Base-by-base conservation (phyloP, 306 rosid species). In the Aeschynomene evenia region DNA sequence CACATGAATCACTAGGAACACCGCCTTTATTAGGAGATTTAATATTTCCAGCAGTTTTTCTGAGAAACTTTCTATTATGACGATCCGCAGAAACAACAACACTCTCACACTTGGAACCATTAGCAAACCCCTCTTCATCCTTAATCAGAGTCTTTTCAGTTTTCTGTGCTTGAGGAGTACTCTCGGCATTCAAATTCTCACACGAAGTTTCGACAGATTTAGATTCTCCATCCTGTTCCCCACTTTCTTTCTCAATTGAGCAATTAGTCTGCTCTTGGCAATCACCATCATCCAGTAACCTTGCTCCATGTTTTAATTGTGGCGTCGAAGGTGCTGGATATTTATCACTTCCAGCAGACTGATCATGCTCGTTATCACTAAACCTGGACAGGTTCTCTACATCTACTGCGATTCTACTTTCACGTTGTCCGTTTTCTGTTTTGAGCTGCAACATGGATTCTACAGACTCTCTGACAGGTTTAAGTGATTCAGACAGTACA, bases 311-410 rank as follows among this genome's bases (percentile, higher is more conserved):
- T 52, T 87, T 81, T 60, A 89, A 80, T 62, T 95, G 99, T 12
- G 97, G 99, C 36, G 95, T 95, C 29, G 97, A 95, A 63, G 99
- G 99, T 78, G 99, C 97, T 1, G 99, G 97, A 73, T 87, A 95
- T 85, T 86, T 88, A 71, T 94, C 97, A 58, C 84, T 84, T 43
- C 82, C 96, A 20, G 77, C 66, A 20, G 84, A 83, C 11, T 73
- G 92, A 61, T 90, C 91, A 7, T 61, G 67, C 26, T 79, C 87
- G 37, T 77, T 67, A 63, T 80, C 96, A 72, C 79, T 53, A 49
- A 51, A 67, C 77, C 36, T 56, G 2, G 75, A 72, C 58, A 66
- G 68, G 5, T 75, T 75, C 39, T 83, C 87, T 10, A 76, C 39
- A 59, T 87, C 89, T 16, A 72, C 42, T 8, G 83, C 76, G 16